Evolutionary conservation across 306 rosid genomes (phyloP).

Genomic region (Benincasa hispida): DNA sequence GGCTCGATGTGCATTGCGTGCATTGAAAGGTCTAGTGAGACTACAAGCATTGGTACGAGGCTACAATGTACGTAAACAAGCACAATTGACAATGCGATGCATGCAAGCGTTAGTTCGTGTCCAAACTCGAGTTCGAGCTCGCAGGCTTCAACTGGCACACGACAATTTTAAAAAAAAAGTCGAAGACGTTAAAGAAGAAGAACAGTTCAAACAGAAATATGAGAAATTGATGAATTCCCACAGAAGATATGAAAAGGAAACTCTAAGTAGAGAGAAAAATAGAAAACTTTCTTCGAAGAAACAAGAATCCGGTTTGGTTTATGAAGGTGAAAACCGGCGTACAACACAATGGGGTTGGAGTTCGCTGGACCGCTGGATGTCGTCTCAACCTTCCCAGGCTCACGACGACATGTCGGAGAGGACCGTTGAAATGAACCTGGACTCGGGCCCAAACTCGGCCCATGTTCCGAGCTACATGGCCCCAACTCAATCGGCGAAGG

Average conservation of each 20-base stretch:
- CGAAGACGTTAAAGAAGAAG: neutral
- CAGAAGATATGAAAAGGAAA: slow-evolving; percentile 19
- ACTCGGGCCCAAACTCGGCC: slow-evolving; percentile 5
- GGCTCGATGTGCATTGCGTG: slow-evolving; percentile 89
- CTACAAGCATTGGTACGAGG: slow-evolving; percentile 91
- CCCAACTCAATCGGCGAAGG: slow-evolving; percentile 80
- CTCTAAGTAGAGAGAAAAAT: slow-evolving; percentile 20
- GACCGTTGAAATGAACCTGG: slow-evolving; percentile 61
- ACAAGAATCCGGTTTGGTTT: slow-evolving; percentile 30
- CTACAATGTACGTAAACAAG: slow-evolving; percentile 84
- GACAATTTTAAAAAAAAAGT: slow-evolving; percentile 34
- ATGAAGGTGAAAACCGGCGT: slow-evolving; percentile 18
- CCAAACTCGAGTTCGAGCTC: slow-evolving; percentile 67
- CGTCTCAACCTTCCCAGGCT: slow-evolving; percentile 31
- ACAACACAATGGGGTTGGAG: slow-evolving; percentile 63
- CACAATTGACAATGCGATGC: slow-evolving; percentile 91
- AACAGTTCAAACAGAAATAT: neutral
- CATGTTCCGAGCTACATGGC: slow-evolving; percentile 79
- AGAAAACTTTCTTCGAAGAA: slow-evolving; percentile 30
- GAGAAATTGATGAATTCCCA: slow-evolving; percentile 18
- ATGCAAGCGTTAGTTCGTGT: slow-evolving; percentile 93
- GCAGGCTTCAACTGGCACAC: slow-evolving; percentile 45
- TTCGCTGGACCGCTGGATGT: slow-evolving; percentile 88
- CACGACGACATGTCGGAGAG: slow-evolving; percentile 56
- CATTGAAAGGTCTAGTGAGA: slow-evolving; percentile 85